Conservation (phyloP, 1,284 basidiomycete species). For the Bjerkandera adusta region DNA sequence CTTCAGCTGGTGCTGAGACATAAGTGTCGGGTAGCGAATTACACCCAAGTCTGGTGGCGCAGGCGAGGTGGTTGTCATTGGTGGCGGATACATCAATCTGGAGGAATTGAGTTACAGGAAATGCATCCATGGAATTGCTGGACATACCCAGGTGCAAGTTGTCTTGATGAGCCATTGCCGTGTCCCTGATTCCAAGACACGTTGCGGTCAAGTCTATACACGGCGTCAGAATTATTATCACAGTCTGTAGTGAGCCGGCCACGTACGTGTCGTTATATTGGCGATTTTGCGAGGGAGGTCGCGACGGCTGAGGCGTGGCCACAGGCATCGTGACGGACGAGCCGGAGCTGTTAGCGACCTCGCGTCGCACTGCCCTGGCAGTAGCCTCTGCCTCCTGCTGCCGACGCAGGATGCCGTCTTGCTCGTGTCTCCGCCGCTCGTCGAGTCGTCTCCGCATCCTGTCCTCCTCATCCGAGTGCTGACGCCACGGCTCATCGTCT, state of each 20-base stretch:
- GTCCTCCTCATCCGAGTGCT: slow-evolving; percentile 19
- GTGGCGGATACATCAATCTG: slow-evolving; percentile 32
- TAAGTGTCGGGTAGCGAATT: slow-evolving; percentile 58
- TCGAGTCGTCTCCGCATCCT: slow-evolving; percentile 25
- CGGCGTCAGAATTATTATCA: slow-evolving; percentile 32
- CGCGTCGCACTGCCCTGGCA: slow-evolving; percentile 32
- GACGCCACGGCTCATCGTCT: slow-evolving; percentile 28
- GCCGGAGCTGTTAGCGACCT: slow-evolving; percentile 19
- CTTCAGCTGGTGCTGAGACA: slow-evolving; percentile 66
- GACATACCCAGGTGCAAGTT: too few relatives aligned
- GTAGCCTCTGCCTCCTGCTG: slow-evolving; percentile 43
- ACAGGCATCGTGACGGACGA: slow-evolving; percentile 20
- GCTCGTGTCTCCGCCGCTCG: slow-evolving; percentile 38
- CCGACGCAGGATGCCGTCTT: slow-evolving; percentile 44
- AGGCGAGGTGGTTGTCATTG: slow-evolving; percentile 62
- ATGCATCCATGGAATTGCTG: too few relatives aligned
- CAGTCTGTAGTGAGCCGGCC: slow-evolving; percentile 33
- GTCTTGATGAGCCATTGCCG: too few relatives aligned
- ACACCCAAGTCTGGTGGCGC: slow-evolving; percentile 41
- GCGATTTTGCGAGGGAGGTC: slow-evolving; percentile 21
- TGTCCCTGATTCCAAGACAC: slow-evolving; percentile 17
- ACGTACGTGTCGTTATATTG: slow-evolving; percentile 22
- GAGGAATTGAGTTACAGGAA: slow-evolving; percentile 18
- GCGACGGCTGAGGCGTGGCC: slow-evolving; percentile 28
- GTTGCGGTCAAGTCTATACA: slow-evolving; percentile 19